phyloP scores from a whole-genome alignment of 345 rosid species.

The Eucalyptus brandiana region DNA sequence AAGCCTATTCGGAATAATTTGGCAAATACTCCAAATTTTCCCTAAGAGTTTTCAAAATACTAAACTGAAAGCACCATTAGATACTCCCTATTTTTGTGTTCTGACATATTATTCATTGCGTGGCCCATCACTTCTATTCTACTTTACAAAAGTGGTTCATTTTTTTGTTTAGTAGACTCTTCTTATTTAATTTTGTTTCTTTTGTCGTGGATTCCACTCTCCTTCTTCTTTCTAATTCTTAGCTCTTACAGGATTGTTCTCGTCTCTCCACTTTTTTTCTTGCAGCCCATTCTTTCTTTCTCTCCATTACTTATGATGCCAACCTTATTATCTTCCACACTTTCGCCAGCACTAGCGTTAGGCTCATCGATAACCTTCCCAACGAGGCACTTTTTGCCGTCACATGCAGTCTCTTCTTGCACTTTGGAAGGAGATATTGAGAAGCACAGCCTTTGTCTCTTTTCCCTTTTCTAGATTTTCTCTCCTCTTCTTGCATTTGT shows the following conservation, averaged over 20 bases:
- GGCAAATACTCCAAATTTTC: too few species aligned
- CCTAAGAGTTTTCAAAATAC: too few species aligned
- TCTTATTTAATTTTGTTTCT: too few species aligned
- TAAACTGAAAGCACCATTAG: too few species aligned
- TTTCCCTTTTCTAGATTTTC: too few species aligned
- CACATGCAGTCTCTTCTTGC: conserved; percentile 24
- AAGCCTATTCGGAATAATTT: accelerated
- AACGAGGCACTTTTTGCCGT: conserved; percentile 39
- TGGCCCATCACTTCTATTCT: too few species aligned
- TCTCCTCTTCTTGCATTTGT: not conserved
- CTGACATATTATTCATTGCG: accelerated
- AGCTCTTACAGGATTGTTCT: too few species aligned
- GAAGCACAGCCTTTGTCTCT: not conserved
- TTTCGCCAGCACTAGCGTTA: conserved; percentile 52
- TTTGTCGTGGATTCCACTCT: not conserved
- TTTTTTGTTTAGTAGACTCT: not conserved
- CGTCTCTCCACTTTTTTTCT: too few species aligned
- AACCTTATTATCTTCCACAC: conserved; percentile 33
- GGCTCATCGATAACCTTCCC: conserved; percentile 72
- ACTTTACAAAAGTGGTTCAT: too few species aligned
- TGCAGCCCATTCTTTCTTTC: not conserved
- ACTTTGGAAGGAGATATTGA: not conserved
- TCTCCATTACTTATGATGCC: conserved; percentile 29
- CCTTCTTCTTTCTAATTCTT: not conserved
- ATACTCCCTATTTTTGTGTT: not conserved